Evolutionary conservation across 2,329 filamentous ascomycete genomes (phyloP), one percentile per base, ranked within the genome.

Genomic region (Alternaria angustiovoidea): DNA sequence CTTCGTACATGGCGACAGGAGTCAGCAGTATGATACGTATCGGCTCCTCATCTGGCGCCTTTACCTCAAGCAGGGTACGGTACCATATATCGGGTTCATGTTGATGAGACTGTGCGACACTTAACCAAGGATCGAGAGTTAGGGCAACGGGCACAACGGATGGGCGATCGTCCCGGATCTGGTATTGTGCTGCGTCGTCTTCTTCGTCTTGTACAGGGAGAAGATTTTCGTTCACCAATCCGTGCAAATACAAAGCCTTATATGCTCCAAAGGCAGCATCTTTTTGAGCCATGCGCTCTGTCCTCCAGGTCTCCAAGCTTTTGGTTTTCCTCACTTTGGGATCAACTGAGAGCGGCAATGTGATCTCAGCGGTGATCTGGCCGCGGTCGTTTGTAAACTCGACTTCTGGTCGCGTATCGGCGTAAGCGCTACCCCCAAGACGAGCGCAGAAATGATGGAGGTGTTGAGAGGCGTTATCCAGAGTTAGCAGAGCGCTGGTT

Each of bases 211-310:
- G 58, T 84, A 79, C 8, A 79, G 94, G 94, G 41, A 97, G 82
- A 0, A 97, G 79, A 68, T 96, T 84, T 14, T 96, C 87, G 62
- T 92, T 93, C 1, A 98, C 78, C 5, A 97, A 81, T 0, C 90
- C 90, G 18, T 26, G 86, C 89, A 7, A 86, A 72, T 94, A 88
- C 0, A 98, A 82, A 5, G 82, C 83, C 22, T 86, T 79, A 71
- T 94, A 97, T 1, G 93, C 91, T 70, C 92, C 87, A 62, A 96
- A 95, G 0, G 92, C 91, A 1, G 90, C 92, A 76, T 97, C 94
- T 71, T 91, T 92, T 66, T 83, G 88, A 0, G 93, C 93, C 66
- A 87, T 88, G 58, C 83, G 86, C 70, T 95, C 89, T 0, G 88
- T 91, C 11, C 67, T 77, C 93, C 93, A 97, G n/a, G 75, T 63